Percentiles rank a stretch among this genome's conserved stretches.
These are phyloP conservation scores for Physaria fendleri DNA, from an alignment of 345 rosid species.

Conservation along the genomic window DNA sequence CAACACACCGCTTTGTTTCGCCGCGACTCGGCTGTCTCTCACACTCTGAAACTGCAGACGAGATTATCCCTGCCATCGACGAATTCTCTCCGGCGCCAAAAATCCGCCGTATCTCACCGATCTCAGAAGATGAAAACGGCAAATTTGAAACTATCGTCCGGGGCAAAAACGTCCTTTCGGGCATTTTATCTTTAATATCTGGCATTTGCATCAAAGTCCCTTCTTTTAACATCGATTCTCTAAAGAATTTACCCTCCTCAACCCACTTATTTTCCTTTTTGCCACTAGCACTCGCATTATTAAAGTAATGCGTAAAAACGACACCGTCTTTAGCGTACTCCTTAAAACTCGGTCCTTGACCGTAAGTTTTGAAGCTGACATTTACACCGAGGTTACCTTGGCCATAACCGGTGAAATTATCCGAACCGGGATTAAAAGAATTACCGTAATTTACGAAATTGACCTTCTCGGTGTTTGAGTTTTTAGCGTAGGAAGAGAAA, in stretches of 20 bases:
- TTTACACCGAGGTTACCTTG: slow-evolving; percentile 32
- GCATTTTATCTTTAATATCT: slow-evolving; percentile 84
- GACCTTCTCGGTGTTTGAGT: slow-evolving; percentile 41
- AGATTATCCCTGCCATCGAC: slow-evolving; percentile 45
- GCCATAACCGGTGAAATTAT: slow-evolving; percentile 51
- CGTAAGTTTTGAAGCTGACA: too few species aligned
- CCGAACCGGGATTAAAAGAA: slow-evolving; percentile 46
- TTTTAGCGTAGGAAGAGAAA: slow-evolving; percentile 59
- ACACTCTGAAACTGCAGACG: slow-evolving; percentile 53
- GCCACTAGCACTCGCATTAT: slow-evolving; percentile 24
- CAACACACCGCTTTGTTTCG: slow-evolving; percentile 80
- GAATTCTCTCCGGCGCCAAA: slow-evolving; percentile 65
- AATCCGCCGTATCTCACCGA: slow-evolving; percentile 26
- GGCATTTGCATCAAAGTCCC: slow-evolving; percentile 79
- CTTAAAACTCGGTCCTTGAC: too few species aligned
- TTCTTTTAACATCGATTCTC: slow-evolving; percentile 55
- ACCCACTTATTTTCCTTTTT: slow-evolving; percentile 58
- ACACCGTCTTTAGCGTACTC: too few species aligned
- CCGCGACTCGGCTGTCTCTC: slow-evolving; percentile 62
- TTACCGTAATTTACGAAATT: slow-evolving; percentile 53
- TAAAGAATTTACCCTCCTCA: slow-evolving; percentile 77
- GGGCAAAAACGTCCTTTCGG: slow-evolving; percentile 82
- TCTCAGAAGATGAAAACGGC: slow-evolving; percentile 48
- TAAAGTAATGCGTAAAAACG: slow-evolving; percentile 48
- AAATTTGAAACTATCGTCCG: slow-evolving; percentile 50